Percentiles rank a stretch among this genome's conserved stretches.
These are phyloP conservation scores for Botrytis porri DNA, from an alignment of 2,329 filamentous ascomycete genomes.

Conservation along the genomic window DNA sequence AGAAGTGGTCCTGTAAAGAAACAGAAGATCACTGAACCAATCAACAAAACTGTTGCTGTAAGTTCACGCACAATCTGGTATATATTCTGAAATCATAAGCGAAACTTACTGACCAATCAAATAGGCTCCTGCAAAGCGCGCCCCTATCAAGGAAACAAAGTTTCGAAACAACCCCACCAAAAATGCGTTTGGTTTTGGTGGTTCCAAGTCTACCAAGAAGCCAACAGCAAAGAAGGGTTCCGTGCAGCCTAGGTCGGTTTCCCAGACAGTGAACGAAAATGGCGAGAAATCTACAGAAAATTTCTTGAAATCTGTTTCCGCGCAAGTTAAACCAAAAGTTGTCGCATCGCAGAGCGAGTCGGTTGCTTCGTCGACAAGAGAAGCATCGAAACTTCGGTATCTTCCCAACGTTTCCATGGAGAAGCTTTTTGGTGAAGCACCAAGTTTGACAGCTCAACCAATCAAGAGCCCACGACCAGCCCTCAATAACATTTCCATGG, in stretches of 20 bases:
- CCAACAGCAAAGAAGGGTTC: background rate
- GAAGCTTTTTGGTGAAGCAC: background rate
- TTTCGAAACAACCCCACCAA: background rate
- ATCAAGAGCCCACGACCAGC: background rate
- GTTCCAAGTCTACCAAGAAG: background rate
- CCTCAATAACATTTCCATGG: background rate
- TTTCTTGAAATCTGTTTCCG: background rate
- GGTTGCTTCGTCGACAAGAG: too few species aligned
- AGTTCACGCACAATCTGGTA: background rate
- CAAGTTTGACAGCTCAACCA: fast-evolving
- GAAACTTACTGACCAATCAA: background rate
- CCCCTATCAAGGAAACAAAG: background rate
- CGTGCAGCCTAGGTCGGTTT: background rate
- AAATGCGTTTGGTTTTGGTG: background rate
- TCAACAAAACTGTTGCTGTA: background rate
- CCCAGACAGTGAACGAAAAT: background rate
- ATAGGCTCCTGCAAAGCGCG: background rate
- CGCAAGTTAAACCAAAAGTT: background rate
- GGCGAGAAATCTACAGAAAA: background rate
- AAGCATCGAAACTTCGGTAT: background rate
- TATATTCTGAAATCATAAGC: background rate
- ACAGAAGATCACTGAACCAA: background rate
- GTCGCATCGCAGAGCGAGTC: background rate
- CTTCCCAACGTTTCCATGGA: background rate
- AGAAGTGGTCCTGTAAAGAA: background rate